Percentiles rank a stretch among this genome's conserved stretches.
phyloP scores from a whole-genome alignment of 2,329 filamentous ascomycete genomes.

The Pseudocercospora fuligena region DNA sequence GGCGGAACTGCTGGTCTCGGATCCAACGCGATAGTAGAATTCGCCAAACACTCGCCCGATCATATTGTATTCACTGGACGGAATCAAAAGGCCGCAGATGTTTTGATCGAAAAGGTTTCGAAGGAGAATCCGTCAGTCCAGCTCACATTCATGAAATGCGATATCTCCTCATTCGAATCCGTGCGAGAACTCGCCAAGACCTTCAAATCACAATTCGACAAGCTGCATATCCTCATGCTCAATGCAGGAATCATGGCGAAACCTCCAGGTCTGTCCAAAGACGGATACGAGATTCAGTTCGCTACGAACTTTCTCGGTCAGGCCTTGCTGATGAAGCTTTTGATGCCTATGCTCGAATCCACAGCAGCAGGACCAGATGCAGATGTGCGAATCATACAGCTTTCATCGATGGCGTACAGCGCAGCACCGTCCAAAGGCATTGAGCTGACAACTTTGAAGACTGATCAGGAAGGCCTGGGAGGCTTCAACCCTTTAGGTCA shows the following conservation, averaged over 20 bases:
- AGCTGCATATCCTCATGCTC: conserved; percentile 49
- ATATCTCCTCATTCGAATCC: conserved; percentile 57
- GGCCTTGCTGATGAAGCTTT: conserved; percentile 34
- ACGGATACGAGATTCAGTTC: conserved; percentile 45
- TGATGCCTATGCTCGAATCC: conserved; percentile 43
- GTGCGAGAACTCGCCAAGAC: conserved; percentile 50
- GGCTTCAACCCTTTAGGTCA: conserved; percentile 15
- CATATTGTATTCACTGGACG: conserved; percentile 56
- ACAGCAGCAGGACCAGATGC: conserved; percentile 46
- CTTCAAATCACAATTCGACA: conserved; percentile 35
- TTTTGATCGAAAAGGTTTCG: conserved; percentile 49
- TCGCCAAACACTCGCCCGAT: conserved; percentile 50
- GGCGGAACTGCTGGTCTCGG: conserved; percentile 55
- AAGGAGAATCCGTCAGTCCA: conserved; percentile 39
- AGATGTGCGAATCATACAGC: conserved; percentile 52
- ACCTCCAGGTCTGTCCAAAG: conserved; percentile 40
- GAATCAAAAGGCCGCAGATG: conserved; percentile 47
- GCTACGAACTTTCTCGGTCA: conserved; percentile 42
- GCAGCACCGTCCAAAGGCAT: conserved; percentile 9
- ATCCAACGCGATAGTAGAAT: conserved; percentile 50
- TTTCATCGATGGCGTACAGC: conserved; percentile 21
- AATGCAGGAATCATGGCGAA: conserved; percentile 48
- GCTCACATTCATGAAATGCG: conserved; percentile 54
- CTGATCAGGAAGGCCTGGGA: conserved; percentile 18
- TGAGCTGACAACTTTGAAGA: conserved; percentile 10